A percentile compares a stretch with the other conserved stretches of the same genome.
phyloP scores from a whole-genome alignment of 164 flowering plant genomes.

The Paratinospora sagittata region DNA sequence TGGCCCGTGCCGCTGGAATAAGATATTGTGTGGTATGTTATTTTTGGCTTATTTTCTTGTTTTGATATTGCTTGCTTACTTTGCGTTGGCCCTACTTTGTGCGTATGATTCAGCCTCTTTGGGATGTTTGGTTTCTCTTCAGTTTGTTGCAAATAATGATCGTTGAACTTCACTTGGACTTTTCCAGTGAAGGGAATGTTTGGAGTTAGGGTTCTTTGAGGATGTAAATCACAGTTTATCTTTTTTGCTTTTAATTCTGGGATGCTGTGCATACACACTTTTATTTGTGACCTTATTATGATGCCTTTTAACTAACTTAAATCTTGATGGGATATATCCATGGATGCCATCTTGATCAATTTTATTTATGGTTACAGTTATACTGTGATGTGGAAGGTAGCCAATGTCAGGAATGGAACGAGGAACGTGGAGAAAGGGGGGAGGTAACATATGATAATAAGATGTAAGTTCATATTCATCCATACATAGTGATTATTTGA shows the following conservation, averaged over 20 bases:
- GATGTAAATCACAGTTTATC: background rate
- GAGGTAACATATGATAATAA: conserved; percentile 55
- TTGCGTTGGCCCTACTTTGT: background rate
- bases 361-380: conserved; percentile 23
- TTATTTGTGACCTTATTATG: too few species aligned
- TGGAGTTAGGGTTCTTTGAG: background rate
- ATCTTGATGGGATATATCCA: background rate
- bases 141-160: background rate
- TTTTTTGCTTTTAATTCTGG: too few species aligned
- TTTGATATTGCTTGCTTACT: background rate
- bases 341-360: conserved; percentile 1
- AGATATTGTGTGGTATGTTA: conserved; percentile 65
- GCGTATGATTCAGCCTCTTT: background rate
- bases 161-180: background rate
- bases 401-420: conserved; percentile 74
- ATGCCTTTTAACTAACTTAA: background rate
- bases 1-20: conserved; percentile 92
- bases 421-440: conserved; percentile 49
- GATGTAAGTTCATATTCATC: conserved; percentile 29
- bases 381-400: conserved; percentile 64
- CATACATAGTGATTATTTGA: background rate
- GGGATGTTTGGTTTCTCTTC: background rate
- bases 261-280: too few species aligned
- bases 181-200: background rate
- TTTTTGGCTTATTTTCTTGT: background rate